phyloP scores from a whole-genome alignment of 2,329 filamentous ascomycete species.

The Apiospora kogelbergensis region DNA sequence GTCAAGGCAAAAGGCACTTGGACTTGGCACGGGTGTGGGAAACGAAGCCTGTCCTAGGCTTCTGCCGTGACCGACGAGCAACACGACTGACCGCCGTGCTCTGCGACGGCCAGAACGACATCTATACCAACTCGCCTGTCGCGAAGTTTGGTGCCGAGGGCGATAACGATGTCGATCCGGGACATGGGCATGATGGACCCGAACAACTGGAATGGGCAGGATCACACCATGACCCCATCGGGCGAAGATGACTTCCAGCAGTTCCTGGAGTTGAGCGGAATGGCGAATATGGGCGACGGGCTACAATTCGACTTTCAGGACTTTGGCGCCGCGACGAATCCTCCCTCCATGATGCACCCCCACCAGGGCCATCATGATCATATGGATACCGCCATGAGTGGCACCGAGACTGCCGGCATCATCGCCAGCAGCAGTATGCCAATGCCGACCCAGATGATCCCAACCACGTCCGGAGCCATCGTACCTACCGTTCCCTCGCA shows the following conservation, averaged over 20 bases:
- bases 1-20: background rate
- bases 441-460: slow-evolving; percentile 45
- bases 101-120: background rate
- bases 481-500: slow-evolving; percentile 47
- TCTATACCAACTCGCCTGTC: background rate
- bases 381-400: slow-evolving; percentile 52
- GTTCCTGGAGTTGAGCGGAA: slow-evolving; percentile 60
- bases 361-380: slow-evolving; percentile 36
- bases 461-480: slow-evolving; percentile 46
- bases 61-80: background rate
- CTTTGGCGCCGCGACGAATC: slow-evolving; percentile 42
- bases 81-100: background rate
- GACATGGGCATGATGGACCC: slow-evolving; percentile 51
- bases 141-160: background rate
- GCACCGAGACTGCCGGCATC: slow-evolving; percentile 40
- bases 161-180: background rate
- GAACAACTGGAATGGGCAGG: slow-evolving; percentile 55
- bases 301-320: slow-evolving; percentile 62
- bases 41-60: background rate
- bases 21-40: background rate
- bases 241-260: slow-evolving; percentile 64
- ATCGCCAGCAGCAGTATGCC: slow-evolving; percentile 31
- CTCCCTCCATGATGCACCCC: slow-evolving; percentile 39
- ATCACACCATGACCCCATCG: slow-evolving; percentile 51
- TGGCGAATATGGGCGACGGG: slow-evolving; percentile 51